Evolutionary conservation across 305 asterid genomes (phyloP), one percentile per base, ranked within the genome.

Genomic region (Nicotiana rustica): DNA sequence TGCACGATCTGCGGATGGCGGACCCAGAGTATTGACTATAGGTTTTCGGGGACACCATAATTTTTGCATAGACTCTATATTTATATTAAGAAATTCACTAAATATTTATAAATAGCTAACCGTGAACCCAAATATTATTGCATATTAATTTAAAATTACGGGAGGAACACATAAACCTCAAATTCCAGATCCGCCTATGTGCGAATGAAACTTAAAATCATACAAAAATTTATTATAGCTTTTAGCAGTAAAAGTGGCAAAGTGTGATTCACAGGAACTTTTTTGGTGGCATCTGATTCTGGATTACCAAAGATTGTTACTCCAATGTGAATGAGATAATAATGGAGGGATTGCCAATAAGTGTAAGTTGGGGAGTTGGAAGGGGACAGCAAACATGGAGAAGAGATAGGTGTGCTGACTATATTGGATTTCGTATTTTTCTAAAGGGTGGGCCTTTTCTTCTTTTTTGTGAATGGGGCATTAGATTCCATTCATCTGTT

Each of bases 221-320:
- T 65, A 0, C 6, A 19, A 65, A 18, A 55, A 0, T 55, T 55
- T 12, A 12, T 14, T 2, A 44, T 9, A 55, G 67, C 49, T 15
- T 29, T 52, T 55, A 29, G n/a, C 29, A 31, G 19, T 78, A n/a
- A 78, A 59, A 81, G 49, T 78, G 83, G 29, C 10, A 49, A 81
- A 33, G 31, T 56, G 36, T 62, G 79, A 33, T 49, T 70, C 44
- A 38, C 21, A 61, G 18, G 15, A 61, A 35, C 21, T 36, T 36
- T 15, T 44, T 49, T 14, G 76, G 25, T 79, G 31, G 86, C 56
- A 79, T 60, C 67, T 79, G 83, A 83, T 83, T 79, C 86, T 44
- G 49, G 68, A 82, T 17, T 55, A 25, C 33, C 64, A 81, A 55
- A 25, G 4, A 68, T 81, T 81, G 62, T 31, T 18, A 80, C 65